Evolutionary conservation across 2,329 filamentous ascomycete species (phyloP), one percentile per base, ranked within the genome.

Genomic region (Cercospora nicotianae): DNA sequence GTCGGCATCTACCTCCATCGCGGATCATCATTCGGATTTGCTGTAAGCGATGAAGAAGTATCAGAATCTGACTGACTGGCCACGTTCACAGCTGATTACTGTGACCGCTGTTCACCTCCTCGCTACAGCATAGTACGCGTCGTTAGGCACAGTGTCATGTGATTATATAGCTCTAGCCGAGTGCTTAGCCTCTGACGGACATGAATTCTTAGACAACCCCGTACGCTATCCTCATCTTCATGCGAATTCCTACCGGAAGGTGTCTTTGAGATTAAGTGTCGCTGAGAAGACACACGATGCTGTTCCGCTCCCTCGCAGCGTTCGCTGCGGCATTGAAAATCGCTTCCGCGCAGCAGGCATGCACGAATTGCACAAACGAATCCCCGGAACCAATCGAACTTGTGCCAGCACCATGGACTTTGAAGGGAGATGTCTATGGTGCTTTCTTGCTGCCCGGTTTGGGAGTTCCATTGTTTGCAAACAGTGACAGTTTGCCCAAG

Each of bases 331-430:
- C 53, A 5, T n/a, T 13, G n/a, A 30, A 58, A 6, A 13, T 23
- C 7, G 10, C 39, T 20, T 31, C 63, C 33, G 45, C 33, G 13
- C n/a, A 36, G 13, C n/a, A 36, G 8, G 68, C 65, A 13, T 70
- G 68, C 48, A 68, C 59, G 10, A 63, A 63, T 45, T 71, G 67
- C 62, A 69, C 67, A n/a, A 71, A 69, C 60, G 69, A 69, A 18
- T 71, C 69, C 8, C 53, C 69, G 3, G 64, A 71, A 20, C 69
- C 69, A 1, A 67, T 67, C 42, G 60, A 60, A 12, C 63, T 42
- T 10, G 61, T 39, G 1, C 65, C 60, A 28, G 62, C 69, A 60
- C 69, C 67, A 63, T 71, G 69, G 69, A 62, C 67, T 39, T 23
- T 71, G n/a, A 69, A 69, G 64, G 69, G 64, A 30, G 67, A 65